Conservation (phyloP, 768 basidiomycete species). For the Pleurotus ostreatus region DNA sequence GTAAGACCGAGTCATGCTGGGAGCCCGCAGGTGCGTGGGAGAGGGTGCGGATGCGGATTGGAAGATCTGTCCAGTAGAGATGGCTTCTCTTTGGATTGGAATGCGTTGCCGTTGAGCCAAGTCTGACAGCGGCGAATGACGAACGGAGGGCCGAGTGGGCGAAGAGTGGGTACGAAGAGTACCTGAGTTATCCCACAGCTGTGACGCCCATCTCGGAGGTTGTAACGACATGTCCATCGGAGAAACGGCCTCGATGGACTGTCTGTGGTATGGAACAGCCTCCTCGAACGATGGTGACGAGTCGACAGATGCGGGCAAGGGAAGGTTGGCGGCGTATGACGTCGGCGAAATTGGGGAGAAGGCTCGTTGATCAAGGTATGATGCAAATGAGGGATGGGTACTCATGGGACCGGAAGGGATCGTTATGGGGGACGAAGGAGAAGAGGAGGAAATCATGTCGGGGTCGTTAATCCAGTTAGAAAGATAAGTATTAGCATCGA, state of each 20-base stretch:
- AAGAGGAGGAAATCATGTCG: slow-evolving; percentile 29
- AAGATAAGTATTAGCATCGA: slow-evolving; percentile 44
- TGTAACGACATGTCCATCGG: slow-evolving; percentile 56
- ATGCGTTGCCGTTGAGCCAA: slow-evolving; percentile 35
- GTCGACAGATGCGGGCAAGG: slow-evolving; percentile 59
- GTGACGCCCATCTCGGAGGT: slow-evolving; percentile 63
- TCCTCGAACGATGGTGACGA: slow-evolving; percentile 53
- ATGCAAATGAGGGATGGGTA: slow-evolving; percentile 41
- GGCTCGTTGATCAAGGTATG: slow-evolving; percentile 40
- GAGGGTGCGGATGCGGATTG: slow-evolving; percentile 72
- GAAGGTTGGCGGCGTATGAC: slow-evolving; percentile 56
- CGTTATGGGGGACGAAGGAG: slow-evolving; percentile 21
- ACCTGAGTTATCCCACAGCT: slow-evolving; percentile 57
- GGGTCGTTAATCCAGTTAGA: slow-evolving; percentile 65
- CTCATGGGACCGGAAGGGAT: slow-evolving; percentile 38
- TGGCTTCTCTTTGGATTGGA: slow-evolving; percentile 40
- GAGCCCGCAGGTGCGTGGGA: slow-evolving; percentile 33
- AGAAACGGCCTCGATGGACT: slow-evolving; percentile 48
- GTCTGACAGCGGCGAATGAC: slow-evolving; percentile 45
- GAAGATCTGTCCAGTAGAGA: slow-evolving; percentile 52
- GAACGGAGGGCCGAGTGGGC: slow-evolving; percentile 37
- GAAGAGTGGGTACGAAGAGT: slow-evolving; percentile 39
- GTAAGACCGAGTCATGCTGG: slow-evolving; percentile 51
- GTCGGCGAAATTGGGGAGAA: slow-evolving; percentile 58
- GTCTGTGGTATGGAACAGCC: slow-evolving; percentile 23